Base-by-base conservation (phyloP, 176 grass and related monocot species). In the Phoenix roebelenii region DNA sequence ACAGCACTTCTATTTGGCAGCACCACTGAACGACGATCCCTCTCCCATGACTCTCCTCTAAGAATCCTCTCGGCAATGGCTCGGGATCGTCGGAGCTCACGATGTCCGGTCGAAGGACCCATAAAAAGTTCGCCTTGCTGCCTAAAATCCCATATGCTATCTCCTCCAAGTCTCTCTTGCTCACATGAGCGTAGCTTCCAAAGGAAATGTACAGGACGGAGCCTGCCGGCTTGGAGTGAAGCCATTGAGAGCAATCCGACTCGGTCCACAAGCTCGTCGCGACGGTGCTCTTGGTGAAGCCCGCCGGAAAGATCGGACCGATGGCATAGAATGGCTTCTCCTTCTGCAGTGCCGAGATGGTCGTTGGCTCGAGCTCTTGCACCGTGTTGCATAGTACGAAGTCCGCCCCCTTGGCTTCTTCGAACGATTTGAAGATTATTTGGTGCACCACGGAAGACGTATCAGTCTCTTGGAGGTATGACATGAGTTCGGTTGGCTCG, bases 181-280 rank as follows among this genome's bases (percentile, higher is more conserved):
- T 82, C 2, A 82, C 49, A 49, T 82, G 84, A 22, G 78, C 74
- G 62, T 79, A 77, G 81, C 84, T 95, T 30, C 89, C 89, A 56
- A 95, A 95, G 16, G 89, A 95, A 51, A 82, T 51, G 66, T 95
- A 95, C 16, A 95, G 66, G 5, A 95, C 89, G 25, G 89, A 95
- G 1, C 44, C 12, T 0, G 60, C 16, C 2, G 78, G 60, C 49
- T 79, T 69, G n/a, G 64, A 66, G 30, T 7, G 55, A 1, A 95
- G 84, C 89, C 89, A 95, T 2, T 56, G 54, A 1, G 66, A 79
- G 75, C 84, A 95, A 72, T 88, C 84, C 3, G 74, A 84, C 67
- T 85, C 81, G 0, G 72, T 59, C 80, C 84, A 85, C 54, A 95
- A 69, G 72, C 81, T 88, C 19, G 77, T 84, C 12, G 84, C 71